phyloP scores from a whole-genome alignment of 306 rosid genomes.

The Lupinus albus region DNA sequence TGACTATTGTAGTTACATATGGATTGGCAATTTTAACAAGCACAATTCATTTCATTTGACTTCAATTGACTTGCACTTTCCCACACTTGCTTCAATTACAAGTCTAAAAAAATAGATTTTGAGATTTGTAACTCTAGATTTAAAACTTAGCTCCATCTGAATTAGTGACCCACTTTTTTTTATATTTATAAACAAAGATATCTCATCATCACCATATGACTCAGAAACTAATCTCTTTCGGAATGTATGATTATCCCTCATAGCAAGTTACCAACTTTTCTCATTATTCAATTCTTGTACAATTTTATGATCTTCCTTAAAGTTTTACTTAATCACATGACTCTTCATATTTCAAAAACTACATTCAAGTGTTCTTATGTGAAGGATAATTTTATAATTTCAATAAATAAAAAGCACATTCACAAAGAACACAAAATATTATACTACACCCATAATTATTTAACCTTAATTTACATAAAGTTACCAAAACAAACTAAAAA shows the following conservation, averaged over 20 bases:
- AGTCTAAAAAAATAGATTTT: slow-evolving; percentile 1
- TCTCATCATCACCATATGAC: too few relatives aligned
- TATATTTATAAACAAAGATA: too few relatives aligned
- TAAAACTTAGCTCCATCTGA: slow-evolving; percentile 16
- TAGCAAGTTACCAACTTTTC: neutral
- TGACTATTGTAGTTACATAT: neutral
- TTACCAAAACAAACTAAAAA: neutral
- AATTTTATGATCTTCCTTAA: neutral
- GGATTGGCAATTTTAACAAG: slow-evolving; percentile 21
- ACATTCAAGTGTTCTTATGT: too few relatives aligned
- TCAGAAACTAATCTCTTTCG: too few relatives aligned
- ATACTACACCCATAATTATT: slow-evolving; percentile 21
- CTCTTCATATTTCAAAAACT: too few relatives aligned
- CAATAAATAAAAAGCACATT: too few relatives aligned
- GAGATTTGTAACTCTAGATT: slow-evolving; percentile 29
- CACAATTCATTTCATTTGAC: slow-evolving; percentile 10
- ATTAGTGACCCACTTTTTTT: neutral
- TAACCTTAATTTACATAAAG: slow-evolving; percentile 34
- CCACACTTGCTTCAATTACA: neutral
- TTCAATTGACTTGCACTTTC: slow-evolving; percentile 29
- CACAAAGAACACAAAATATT: neutral
- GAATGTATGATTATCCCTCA: too few relatives aligned
- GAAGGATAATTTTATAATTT: too few relatives aligned
- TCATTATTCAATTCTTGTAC: neutral
- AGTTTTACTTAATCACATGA: too few relatives aligned